Conservation (phyloP, 495 filamentous ascomycete genomes). For the Penicillium longicatenatum region DNA sequence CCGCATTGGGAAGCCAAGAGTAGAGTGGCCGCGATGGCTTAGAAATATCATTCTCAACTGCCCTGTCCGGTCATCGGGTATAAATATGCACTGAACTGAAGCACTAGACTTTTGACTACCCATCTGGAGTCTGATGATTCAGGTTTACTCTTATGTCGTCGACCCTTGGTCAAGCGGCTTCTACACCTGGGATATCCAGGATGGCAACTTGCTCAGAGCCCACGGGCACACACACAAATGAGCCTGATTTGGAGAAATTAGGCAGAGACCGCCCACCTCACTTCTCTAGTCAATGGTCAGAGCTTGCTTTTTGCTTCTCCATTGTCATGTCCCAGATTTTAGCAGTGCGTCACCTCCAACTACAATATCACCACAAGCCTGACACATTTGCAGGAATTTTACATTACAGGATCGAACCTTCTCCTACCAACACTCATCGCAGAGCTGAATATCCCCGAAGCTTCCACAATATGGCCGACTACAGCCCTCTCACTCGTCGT, state of each 20-base stretch:
- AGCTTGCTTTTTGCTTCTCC: conserved; percentile 71
- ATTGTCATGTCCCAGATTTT: conserved; percentile 75
- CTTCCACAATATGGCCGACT: conserved; percentile 76
- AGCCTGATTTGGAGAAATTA: conserved; percentile 57
- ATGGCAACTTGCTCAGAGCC: neutral
- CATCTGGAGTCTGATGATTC: no score
- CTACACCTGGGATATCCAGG: no score
- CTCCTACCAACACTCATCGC: conserved; percentile 68
- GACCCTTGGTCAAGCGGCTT: no score
- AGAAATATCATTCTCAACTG: no score
- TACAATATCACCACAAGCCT: neutral
- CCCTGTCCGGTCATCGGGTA: no score
- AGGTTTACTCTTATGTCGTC: no score
- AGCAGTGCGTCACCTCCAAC: conserved; percentile 45
- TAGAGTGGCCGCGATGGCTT: no score
- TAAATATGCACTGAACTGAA: no score
- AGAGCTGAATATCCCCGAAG: conserved; percentile 64
- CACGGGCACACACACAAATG: conserved; percentile 6
- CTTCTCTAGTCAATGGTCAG: conserved; percentile 62
- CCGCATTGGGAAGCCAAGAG: no score
- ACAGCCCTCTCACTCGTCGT: conserved; percentile 75
- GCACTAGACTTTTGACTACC: no score
- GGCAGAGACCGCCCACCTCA: conserved; percentile 68
- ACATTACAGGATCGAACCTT: conserved; percentile 84
- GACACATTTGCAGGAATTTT: conserved; percentile 61